Evolutionary conservation across 805 yeast species (phyloP).

Genomic region (Saccharomycopsis vini): DNA sequence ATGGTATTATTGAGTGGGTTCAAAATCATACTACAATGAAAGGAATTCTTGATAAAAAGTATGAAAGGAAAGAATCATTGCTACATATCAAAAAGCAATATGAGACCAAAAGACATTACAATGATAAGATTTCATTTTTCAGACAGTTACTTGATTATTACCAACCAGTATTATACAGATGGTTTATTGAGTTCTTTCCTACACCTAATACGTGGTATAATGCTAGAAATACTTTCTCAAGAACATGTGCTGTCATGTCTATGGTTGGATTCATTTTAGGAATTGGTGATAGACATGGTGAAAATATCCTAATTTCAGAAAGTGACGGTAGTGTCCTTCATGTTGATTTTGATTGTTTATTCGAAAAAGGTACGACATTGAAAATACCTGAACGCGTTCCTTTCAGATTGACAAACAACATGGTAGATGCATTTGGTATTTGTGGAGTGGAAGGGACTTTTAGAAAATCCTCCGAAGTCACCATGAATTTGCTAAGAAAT

Average conservation of each 20-base stretch:
- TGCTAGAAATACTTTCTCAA: slow-evolving; percentile 62
- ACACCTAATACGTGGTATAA: slow-evolving; percentile 85
- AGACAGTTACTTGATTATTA: slow-evolving; percentile 26
- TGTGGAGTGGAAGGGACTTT: slow-evolving; percentile 89
- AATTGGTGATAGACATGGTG: slow-evolving; percentile 94
- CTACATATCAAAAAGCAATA: slow-evolving; percentile 23
- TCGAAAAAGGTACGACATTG: slow-evolving; percentile 68
- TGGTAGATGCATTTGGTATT: slow-evolving; percentile 88
- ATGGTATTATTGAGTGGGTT: slow-evolving; percentile 90
- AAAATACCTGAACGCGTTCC: slow-evolving; percentile 93
- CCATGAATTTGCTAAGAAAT: slow-evolving; percentile 58
- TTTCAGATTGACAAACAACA: slow-evolving; percentile 79
- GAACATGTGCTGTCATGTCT: slow-evolving; percentile 92
- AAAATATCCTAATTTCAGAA: slow-evolving; percentile 69
- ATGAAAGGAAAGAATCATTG: slow-evolving; percentile 32
- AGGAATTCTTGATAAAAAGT: slow-evolving; percentile 41
- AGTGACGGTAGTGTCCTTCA: slow-evolving; percentile 75
- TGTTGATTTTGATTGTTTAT: slow-evolving; percentile 94
- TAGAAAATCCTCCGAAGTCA: slow-evolving; percentile 77
- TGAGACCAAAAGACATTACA: slow-evolving; percentile 23
- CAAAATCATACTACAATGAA: slow-evolving; percentile 66
- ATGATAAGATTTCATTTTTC: slow-evolving; percentile 31
- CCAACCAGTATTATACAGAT: slow-evolving; percentile 70
- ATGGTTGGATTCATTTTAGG: slow-evolving; percentile 93
- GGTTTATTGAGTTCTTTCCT: slow-evolving; percentile 85